These are phyloP conservation scores for Myriosclerotinia scirpicola DNA, from an alignment of 2,329 filamentous ascomycete genomes.

Conservation along the genomic window DNA sequence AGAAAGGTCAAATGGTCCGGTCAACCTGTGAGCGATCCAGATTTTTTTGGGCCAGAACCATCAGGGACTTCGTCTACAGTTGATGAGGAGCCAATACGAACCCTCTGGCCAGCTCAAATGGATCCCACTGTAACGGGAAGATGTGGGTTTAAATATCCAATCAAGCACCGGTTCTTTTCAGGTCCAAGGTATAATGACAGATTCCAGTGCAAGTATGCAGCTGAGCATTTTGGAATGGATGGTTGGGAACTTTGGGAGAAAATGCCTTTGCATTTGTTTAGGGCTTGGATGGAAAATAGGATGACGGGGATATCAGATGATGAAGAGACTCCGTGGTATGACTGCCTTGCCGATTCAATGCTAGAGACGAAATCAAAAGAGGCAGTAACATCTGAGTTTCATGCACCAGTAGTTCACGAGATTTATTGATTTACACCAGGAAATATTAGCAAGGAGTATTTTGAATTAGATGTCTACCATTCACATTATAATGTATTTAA, in stretches of 20 bases:
- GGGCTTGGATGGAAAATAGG: conserved; percentile 14
- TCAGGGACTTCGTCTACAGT: background rate
- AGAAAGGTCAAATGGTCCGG: conserved; percentile 9
- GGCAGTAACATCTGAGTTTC: too few species aligned
- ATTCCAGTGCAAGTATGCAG: background rate
- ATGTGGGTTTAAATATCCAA: conserved; percentile 9
- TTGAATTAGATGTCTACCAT: background rate
- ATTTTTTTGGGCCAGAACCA: background rate
- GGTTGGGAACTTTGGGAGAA: background rate
- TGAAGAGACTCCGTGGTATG: background rate
- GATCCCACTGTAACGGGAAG: conserved; percentile 1
- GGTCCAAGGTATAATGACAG: background rate
- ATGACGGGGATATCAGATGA: background rate
- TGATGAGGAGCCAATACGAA: background rate
- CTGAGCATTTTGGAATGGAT: background rate
- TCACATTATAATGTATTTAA: background rate
- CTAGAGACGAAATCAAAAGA: too few species aligned
- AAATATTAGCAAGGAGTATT: background rate
- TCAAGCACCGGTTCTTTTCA: background rate
- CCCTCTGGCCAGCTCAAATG: conserved; percentile 16
- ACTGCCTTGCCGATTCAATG: background rate
- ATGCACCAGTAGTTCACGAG: background rate
- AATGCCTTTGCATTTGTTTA: background rate
- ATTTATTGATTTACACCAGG: background rate
- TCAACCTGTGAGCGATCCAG: background rate